Evolutionary conservation across 768 basidiomycete species (phyloP), one percentile per base, ranked within the genome.

Genomic region (Amanita pallidorosea): DNA sequence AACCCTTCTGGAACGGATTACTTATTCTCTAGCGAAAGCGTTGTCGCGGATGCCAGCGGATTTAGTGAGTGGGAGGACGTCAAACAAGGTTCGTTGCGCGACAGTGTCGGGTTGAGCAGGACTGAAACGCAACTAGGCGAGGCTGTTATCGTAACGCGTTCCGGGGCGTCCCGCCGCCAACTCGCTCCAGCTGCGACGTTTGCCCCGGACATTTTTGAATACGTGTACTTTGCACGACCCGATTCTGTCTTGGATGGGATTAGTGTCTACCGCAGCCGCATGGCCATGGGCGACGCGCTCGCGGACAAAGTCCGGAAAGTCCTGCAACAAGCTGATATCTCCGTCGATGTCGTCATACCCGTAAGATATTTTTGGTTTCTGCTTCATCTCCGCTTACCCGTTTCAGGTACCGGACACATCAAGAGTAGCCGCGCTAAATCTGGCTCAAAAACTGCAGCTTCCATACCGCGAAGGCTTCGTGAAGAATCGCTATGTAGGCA

Each of bases 381-480:
- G 36, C 35, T 36, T 12, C 44, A 47, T 35, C 18, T 34, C 40
- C 7, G n/a, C 27, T 37, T 29, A 41, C 41, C 35, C 20, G 34
- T 20, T 47, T 25, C 51, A 88, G 86, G 88, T 98, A 1, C 96
- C 96, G 12, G 96, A 99, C 64, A 98, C 96, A 0, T 92, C 90
- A 18, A 78, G 96, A 45, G 96, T 98, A 2, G 95, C 96, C 12
- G 96, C 96, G 7, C 68, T 98, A 53, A 95, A 99, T 63, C 70
- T 96, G 35, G 96, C 96, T 17, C 95, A 99, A 64, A 85, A 83
- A 60, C 73, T 98, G 38, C 63, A 77, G 6, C 71, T 98, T 29
- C 95, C 96, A 3, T 99, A 98, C 66, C 81, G 96, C 42, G 96
- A 99, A 69, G 96, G 96, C 1, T 98, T 99, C 65, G 81, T 98